These are phyloP conservation scores for Hypomyces perniciosus DNA, from an alignment of 2,329 filamentous ascomycete species.

Conservation along the genomic window DNA sequence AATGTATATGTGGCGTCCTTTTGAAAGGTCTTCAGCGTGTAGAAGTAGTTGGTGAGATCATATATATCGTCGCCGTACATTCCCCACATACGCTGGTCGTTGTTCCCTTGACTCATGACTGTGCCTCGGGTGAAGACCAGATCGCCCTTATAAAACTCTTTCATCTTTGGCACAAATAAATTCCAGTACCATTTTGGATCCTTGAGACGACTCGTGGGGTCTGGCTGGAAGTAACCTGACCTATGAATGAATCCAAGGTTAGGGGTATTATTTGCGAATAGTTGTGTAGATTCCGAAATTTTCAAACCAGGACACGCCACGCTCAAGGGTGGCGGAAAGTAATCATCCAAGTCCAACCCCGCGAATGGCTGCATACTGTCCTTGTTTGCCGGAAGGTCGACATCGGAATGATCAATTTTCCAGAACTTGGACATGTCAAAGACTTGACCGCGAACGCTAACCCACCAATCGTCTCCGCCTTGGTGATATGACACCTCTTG, in stretches of 20 bases:
- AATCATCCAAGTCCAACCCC: constrained; percentile 73
- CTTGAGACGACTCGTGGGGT: constrained; percentile 52
- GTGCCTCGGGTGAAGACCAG: constrained; percentile 62
- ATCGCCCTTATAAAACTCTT: constrained; percentile 80
- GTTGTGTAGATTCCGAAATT: constrained; percentile 45
- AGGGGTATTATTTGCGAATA: constrained; percentile 61
- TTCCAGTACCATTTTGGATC: constrained; percentile 70
- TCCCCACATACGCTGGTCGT: constrained; percentile 70
- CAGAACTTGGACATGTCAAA: constrained; percentile 92
- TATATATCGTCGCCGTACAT: constrained; percentile 72
- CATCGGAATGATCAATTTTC: constrained; percentile 77
- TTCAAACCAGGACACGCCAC: constrained; percentile 71
- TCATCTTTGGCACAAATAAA: constrained; percentile 70
- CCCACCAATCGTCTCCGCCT: constrained; percentile 73
- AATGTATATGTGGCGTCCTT: constrained; percentile 59
- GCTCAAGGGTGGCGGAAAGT: constrained; percentile 74
- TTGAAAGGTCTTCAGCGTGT: constrained; percentile 59
- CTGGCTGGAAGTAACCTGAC: constrained; percentile 57
- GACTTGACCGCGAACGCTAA: constrained; percentile 79
- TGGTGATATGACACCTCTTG: constrained; percentile 65
- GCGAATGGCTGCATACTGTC: constrained; percentile 70
- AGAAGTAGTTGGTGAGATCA: constrained; percentile 87
- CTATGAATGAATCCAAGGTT: constrained; percentile 56
- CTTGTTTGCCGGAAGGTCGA: constrained; percentile 50
- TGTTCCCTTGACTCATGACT: constrained; percentile 59